A percentile compares a stretch with the other conserved stretches of the same genome.
phyloP scores from a whole-genome alignment of 352 stramenopile genomes.

The Phytophthora pistaciae region DNA sequence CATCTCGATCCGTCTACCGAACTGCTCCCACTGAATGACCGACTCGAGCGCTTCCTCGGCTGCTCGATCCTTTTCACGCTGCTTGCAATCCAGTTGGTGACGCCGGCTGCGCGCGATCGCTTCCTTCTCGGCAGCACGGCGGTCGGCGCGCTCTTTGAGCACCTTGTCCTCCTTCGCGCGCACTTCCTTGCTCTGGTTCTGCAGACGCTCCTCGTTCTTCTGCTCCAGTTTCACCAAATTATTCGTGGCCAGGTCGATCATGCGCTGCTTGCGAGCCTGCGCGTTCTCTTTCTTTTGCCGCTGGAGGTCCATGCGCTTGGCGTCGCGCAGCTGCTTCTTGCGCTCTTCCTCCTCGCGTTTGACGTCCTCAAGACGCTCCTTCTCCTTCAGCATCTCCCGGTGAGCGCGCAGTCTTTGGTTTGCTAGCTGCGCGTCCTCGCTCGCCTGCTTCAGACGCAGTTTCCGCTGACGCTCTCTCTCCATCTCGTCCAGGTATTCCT shows the following conservation, averaged over 20 bases:
- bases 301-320: slow-evolving; percentile 70
- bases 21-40: slow-evolving; percentile 74
- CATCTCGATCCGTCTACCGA: slow-evolving; percentile 66
- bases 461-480: slow-evolving; percentile 58
- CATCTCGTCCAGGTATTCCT: slow-evolving; percentile 64
- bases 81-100: slow-evolving; percentile 69
- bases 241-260: slow-evolving; percentile 85
- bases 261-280: slow-evolving; percentile 78
- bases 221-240: slow-evolving; percentile 79
- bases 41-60: slow-evolving; percentile 52
- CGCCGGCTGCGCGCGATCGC: slow-evolving; percentile 68
- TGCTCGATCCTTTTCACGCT: slow-evolving; percentile 43
- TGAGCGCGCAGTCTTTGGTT: slow-evolving; percentile 76
- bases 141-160: slow-evolving; percentile 62
- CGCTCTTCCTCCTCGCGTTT: slow-evolving; percentile 77
- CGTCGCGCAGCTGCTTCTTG: slow-evolving; percentile 74
- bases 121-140: slow-evolving; percentile 69
- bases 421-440: slow-evolving; percentile 70
- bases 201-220: slow-evolving; percentile 63
- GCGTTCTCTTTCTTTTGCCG: slow-evolving; percentile 64
- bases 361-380: slow-evolving; percentile 68
- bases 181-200: slow-evolving; percentile 78
- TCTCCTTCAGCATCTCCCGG: slow-evolving; percentile 61
- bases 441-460: slow-evolving; percentile 54
- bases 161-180: slow-evolving; percentile 76